A percentile compares a stretch with the other conserved stretches of the same genome.
Conservation (phyloP, 2,329 filamentous ascomycete species). For the Ambrosiella cleistominuta region DNA sequence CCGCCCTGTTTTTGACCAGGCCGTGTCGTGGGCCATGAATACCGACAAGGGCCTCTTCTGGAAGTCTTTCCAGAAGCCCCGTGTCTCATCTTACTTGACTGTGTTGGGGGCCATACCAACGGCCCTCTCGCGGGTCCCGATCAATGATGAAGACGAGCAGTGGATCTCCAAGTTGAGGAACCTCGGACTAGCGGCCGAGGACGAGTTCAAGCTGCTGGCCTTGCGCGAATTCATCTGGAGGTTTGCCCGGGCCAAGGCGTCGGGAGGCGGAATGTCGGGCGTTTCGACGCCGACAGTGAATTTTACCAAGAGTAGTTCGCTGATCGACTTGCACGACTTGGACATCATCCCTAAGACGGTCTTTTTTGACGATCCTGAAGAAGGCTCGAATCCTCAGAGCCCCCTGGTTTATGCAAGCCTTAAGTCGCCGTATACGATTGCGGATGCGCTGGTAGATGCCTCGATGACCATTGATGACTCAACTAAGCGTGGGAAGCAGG, state of each 20-base stretch:
- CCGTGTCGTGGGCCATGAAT: conserved; percentile 70
- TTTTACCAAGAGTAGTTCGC: conserved; percentile 30
- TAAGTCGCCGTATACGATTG: conserved; percentile 53
- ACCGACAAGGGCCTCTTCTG: conserved; percentile 73
- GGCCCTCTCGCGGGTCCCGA: conserved; percentile 45
- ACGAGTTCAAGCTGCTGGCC: conserved; percentile 76
- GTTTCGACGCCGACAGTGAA: conserved; percentile 22
- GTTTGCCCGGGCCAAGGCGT: conserved; percentile 51
- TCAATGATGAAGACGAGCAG: conserved; percentile 83
- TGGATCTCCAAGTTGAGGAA: conserved; percentile 78
- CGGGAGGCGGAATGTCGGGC: conserved; percentile 18
- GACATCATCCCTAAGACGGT: conserved; percentile 74
- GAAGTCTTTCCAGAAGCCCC: conserved; percentile 55
- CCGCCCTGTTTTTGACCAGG: conserved; percentile 66
- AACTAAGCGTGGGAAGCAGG: conserved; percentile 29
- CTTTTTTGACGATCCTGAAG: conserved; percentile 56
- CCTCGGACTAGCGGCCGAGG: conserved; percentile 62
- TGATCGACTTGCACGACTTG: conserved; percentile 58
- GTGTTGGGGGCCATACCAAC: conserved; percentile 37
- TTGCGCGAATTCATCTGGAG: conserved; percentile 86
- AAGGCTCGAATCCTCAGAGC: neutral
- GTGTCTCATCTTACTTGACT: conserved; percentile 35
- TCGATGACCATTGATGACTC: conserved; percentile 71
- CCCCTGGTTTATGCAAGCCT: conserved; percentile 18
- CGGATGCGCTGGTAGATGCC: conserved; percentile 79